Conservation (phyloP, 805 yeast genomes). For the Vanderwaltozyma polyspora region DNA sequence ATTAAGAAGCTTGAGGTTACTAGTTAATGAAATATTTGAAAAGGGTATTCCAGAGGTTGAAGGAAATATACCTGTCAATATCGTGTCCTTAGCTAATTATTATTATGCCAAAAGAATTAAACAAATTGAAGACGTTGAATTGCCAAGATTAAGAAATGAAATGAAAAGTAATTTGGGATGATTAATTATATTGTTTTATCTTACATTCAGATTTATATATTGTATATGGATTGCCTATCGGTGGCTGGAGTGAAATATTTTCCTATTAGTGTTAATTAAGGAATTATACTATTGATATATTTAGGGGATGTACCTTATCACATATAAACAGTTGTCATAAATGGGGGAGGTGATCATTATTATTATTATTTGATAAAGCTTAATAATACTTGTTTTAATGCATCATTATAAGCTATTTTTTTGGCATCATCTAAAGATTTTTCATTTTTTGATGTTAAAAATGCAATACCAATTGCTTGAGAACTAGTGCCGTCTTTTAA, state of each 20-base stretch:
- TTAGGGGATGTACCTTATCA: neutral
- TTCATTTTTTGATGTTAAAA: no score
- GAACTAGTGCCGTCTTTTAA: constrained; percentile 73
- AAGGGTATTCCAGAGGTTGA: constrained; percentile 6
- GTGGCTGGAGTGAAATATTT: neutral
- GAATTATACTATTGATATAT: neutral
- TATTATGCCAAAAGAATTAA: constrained; percentile 17
- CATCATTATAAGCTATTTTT: constrained; percentile 78
- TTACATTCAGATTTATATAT: no score
- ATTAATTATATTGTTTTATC: neutral
- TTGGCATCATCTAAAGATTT: constrained; percentile 56
- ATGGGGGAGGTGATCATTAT: no score
- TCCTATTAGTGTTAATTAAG: neutral
- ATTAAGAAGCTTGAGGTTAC: constrained; percentile 12
- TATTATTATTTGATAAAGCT: neutral
- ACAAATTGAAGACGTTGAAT: constrained; percentile 11
- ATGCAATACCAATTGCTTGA: no score
- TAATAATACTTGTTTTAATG: constrained; percentile 62
- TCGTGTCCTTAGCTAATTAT: constrained; percentile 20
- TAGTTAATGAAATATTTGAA: constrained; percentile 16
- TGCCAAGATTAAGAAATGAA: constrained; percentile 13
- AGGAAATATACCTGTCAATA: constrained; percentile 8
- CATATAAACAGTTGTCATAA: neutral
- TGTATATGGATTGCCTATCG: no score
- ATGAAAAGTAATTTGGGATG: neutral